phyloP scores from a whole-genome alignment of 2,329 filamentous ascomycete species.

The Westerdykella sp. region DNA sequence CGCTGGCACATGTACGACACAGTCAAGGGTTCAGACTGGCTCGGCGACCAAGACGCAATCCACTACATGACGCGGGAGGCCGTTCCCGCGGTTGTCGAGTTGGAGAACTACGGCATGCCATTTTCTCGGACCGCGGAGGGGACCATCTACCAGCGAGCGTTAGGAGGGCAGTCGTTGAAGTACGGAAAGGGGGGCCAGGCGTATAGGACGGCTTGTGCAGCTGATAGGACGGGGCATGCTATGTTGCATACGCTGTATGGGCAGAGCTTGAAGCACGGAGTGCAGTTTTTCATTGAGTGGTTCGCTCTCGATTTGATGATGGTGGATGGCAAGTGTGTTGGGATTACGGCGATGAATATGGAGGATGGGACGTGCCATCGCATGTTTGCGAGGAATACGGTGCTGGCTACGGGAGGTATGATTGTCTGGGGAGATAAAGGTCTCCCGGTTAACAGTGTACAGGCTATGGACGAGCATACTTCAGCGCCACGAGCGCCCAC shows the following conservation, averaged over 20 bases:
- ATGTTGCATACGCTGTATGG: constrained; percentile 48
- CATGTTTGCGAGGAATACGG: constrained; percentile 45
- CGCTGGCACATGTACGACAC: constrained; percentile 57
- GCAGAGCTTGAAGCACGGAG: constrained; percentile 44
- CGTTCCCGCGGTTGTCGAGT: constrained; percentile 49
- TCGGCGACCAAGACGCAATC: constrained; percentile 55
- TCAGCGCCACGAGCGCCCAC: constrained; percentile 46
- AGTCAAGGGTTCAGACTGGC: constrained; percentile 54
- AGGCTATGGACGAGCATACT: constrained; percentile 47
- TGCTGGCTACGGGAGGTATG: constrained; percentile 43
- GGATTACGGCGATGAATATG: constrained; percentile 44
- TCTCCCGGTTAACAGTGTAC: neutral
- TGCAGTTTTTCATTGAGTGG: constrained; percentile 48
- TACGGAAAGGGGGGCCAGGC: constrained; percentile 47
- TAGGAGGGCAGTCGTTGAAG: constrained; percentile 44
- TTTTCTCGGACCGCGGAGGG: constrained; percentile 46
- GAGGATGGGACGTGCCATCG: constrained; percentile 47
- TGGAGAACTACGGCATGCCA: constrained; percentile 52
- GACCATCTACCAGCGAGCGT: constrained; percentile 44
- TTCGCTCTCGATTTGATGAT: constrained; percentile 47
- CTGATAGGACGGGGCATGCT: constrained; percentile 46
- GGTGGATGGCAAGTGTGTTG: constrained; percentile 44
- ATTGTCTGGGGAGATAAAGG: neutral
- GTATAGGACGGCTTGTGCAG: constrained; percentile 43
- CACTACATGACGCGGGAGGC: constrained; percentile 56